These are phyloP conservation scores for Pseudocercospora fuligena DNA, from an alignment of 2,329 filamentous ascomycete genomes.

Conservation along the genomic window DNA sequence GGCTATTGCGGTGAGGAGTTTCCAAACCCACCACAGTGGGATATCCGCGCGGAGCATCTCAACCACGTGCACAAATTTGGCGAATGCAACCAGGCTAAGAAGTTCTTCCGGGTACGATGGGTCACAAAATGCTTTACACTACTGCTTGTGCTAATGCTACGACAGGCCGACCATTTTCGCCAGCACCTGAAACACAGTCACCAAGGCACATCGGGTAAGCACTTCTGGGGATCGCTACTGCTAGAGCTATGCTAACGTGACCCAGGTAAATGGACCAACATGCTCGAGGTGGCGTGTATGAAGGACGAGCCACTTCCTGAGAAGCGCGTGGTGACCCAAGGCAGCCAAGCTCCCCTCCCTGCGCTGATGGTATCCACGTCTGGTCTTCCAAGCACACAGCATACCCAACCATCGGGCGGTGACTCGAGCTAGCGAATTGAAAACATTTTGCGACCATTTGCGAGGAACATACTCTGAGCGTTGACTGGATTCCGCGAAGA, in stretches of 20 bases:
- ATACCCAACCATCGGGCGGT: constrained; percentile 6
- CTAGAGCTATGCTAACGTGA: constrained; percentile 84
- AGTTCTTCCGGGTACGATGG: constrained; percentile 74
- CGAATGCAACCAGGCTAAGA: constrained; percentile 97
- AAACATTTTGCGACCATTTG: background rate
- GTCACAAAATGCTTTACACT: background rate
- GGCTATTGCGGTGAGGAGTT: constrained; percentile 98
- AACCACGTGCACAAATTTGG: constrained; percentile 94
- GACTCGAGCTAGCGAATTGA: constrained; percentile 14
- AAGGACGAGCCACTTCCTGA: constrained; percentile 75
- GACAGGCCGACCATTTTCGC: constrained; percentile 85
- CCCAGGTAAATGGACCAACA: constrained; percentile 96
- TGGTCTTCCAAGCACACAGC: constrained; percentile 24
- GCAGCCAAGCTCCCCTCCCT: constrained; percentile 27
- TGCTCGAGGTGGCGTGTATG: constrained; percentile 96
- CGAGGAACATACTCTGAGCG: background rate
- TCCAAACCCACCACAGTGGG: constrained; percentile 84
- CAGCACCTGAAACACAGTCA: constrained; percentile 86
- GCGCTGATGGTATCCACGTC: constrained; percentile 36
- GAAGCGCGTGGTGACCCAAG: constrained; percentile 30
- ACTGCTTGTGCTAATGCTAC: constrained; percentile 9
- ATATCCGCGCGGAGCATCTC: constrained; percentile 81
- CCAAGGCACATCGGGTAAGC: constrained; percentile 23
- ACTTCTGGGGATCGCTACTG: background rate
- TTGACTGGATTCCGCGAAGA: background rate